Conservation (phyloP, 2,329 filamentous ascomycete genomes). For the Botryotinia convoluta region DNA sequence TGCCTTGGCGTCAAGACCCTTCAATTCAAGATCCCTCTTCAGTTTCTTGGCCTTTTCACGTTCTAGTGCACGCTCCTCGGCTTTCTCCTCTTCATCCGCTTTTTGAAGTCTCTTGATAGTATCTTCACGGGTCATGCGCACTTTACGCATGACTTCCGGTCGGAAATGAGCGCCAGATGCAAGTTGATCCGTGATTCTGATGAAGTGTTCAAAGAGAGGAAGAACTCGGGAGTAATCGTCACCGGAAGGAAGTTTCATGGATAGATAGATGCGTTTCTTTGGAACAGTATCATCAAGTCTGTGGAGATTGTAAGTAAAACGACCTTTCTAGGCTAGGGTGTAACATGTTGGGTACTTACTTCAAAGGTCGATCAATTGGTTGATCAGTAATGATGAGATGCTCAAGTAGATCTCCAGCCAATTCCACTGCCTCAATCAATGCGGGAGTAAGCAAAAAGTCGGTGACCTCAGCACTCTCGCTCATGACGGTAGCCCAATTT, state of each 20-base stretch:
- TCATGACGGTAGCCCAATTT: constrained; percentile 90
- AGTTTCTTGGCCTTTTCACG: constrained; percentile 78
- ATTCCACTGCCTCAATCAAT: constrained; percentile 72
- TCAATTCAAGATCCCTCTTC: constrained; percentile 82
- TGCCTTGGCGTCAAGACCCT: constrained; percentile 73
- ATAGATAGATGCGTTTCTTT: constrained; percentile 83
- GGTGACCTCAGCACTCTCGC: constrained; percentile 92
- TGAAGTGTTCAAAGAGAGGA: constrained; percentile 76
- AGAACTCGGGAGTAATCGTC: constrained; percentile 63
- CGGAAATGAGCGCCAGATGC: constrained; percentile 80
- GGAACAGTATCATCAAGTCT: constrained; percentile 81
- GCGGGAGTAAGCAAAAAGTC: constrained; percentile 85
- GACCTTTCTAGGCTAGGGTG: background rate
- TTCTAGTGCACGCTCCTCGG: constrained; percentile 70
- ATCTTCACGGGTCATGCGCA: constrained; percentile 76
- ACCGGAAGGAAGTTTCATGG: constrained; percentile 64
- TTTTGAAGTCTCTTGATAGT: constrained; percentile 77
- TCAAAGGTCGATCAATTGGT: constrained; percentile 79
- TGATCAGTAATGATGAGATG: constrained; percentile 89
- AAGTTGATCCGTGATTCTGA: constrained; percentile 81
- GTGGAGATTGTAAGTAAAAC: constrained; percentile 22
- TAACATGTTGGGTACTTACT: constrained; percentile 52
- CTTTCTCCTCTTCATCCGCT: constrained; percentile 74
- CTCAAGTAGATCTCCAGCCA: constrained; percentile 78
- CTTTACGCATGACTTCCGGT: constrained; percentile 81